Evolutionary conservation across 768 basidiomycete genomes (phyloP).

Genomic region (Leccinum boreale): DNA sequence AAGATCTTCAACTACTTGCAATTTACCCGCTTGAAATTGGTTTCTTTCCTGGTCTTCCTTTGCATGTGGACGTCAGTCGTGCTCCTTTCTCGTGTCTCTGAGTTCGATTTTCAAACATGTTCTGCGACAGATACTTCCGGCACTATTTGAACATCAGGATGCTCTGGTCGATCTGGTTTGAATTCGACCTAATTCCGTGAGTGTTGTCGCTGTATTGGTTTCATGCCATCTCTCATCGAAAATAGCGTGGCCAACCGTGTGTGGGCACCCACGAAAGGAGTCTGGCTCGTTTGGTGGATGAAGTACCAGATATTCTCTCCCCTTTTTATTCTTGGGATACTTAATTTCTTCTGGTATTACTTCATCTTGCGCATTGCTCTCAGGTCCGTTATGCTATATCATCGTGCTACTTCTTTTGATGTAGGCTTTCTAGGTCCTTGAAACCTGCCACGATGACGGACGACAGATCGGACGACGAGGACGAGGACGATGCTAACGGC

Average conservation of each 20-base stretch:
- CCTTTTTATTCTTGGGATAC: conserved; percentile 67
- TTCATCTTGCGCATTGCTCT: conserved; percentile 75
- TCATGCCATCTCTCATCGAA: conserved; percentile 1
- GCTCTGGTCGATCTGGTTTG: conserved; percentile 81
- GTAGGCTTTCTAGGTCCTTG: conserved; percentile 45
- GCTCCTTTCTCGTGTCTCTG: not conserved
- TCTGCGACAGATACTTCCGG: conserved; percentile 73
- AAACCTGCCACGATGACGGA: conserved; percentile 50
- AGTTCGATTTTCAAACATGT: not conserved
- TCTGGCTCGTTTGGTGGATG: conserved; percentile 77
- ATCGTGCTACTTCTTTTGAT: conserved; percentile 6
- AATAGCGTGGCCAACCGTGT: conserved; percentile 49
- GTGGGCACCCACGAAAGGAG: conserved; percentile 61
- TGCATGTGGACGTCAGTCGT: conserved; percentile 74
- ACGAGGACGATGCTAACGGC: conserved; percentile 33
- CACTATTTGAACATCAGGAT: conserved; percentile 88
- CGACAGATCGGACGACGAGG: conserved; percentile 80
- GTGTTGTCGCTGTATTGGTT: conserved; percentile 26
- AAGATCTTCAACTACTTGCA: conserved; percentile 89
- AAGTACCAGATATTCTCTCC: conserved; percentile 76
- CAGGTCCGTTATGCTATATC: conserved; percentile 47
- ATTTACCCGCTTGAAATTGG: conserved; percentile 57
- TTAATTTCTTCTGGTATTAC: conserved; percentile 94
- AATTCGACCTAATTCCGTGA: conserved; percentile 74
- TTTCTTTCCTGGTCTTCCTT: conserved; percentile 64